Base-by-base conservation (phyloP, 2,329 filamentous ascomycete genomes). In the Sarocladium oryzae region DNA sequence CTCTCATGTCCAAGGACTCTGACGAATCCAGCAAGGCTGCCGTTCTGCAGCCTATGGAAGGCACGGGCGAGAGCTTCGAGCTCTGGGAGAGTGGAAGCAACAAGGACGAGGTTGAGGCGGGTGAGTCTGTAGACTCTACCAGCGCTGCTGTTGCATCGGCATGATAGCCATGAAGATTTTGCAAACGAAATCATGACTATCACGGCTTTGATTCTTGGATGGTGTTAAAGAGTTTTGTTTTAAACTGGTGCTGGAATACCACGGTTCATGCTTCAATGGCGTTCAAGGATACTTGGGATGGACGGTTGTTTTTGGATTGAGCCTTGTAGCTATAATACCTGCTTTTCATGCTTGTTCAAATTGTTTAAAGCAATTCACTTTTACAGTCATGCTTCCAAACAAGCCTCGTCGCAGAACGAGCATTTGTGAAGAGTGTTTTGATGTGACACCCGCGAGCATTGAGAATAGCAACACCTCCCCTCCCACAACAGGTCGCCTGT, bases 41-140 rank as follows among this genome's bases (percentile, higher is more conserved):
- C 2, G 60, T 78, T 2, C 65, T 84, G 13, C 65, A 77, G 51
- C 75, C 78, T 1, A 71, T 84, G 4, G 78, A 84, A 50, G 81
- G 77, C 43, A 77, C 78, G 0, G 79, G 75, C 36, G 78, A 82
- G 58, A 75, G 68, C 61, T 81, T 88, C 59, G 82, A 86, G 58
- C 73, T 88, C 15, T 88, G 84, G 84, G 85, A 88, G 66, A 87
- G 83, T 61, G 77, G 74, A 23, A 86, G 82, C 64, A 76, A 77
- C 23, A 79, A 81, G 56, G 84, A 81, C 45, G 83, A 80, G 52
- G 20, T n/a, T 9, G 43, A 48, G 43, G 6, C 18, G 10, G 18
- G 9, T 26, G 26, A 32, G 2, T 32, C 43, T 11, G 28, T 10
- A 9, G 43, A 33, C 8, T 18, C 43, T 7, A 4, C 43, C 9